Percentiles rank a stretch among this genome's conserved stretches.
These are phyloP conservation scores for Suillus tomentosus DNA, from an alignment of 768 basidiomycete genomes.

Conservation along the genomic window DNA sequence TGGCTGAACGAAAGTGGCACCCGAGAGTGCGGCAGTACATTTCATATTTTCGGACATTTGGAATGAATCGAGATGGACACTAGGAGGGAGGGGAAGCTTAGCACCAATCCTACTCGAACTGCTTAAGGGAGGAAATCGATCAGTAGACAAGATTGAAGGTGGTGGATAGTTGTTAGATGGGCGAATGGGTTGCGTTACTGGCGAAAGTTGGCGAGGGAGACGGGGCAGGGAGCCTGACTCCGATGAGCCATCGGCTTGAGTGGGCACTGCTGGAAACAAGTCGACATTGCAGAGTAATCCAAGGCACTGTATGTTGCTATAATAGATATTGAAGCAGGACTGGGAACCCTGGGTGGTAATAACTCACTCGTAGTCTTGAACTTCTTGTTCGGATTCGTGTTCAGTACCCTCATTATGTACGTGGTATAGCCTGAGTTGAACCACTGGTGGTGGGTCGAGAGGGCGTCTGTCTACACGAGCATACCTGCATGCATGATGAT, in stretches of 20 bases:
- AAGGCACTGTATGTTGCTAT: slow-evolving; percentile 59
- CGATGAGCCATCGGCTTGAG: slow-evolving; percentile 16
- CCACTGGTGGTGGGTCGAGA: slow-evolving; percentile 66
- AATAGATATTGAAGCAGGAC: slow-evolving; percentile 6
- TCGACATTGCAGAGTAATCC: slow-evolving; percentile 80
- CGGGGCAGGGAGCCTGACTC: slow-evolving; percentile 15
- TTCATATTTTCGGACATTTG: slow-evolving; percentile 47
- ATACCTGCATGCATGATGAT: slow-evolving; percentile 40
- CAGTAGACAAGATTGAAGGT: slow-evolving; percentile 10
- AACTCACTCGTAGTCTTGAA: slow-evolving; percentile 51
- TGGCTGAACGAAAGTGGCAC: slow-evolving; percentile 63
- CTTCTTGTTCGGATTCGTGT: slow-evolving; percentile 47
- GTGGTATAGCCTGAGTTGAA: slow-evolving; percentile 53
- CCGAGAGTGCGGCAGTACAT: slow-evolving; percentile 55
- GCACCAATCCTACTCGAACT: slow-evolving; percentile 18
- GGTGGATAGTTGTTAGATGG: neutral
- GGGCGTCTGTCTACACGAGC: slow-evolving; percentile 65
- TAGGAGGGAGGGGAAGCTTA: slow-evolving; percentile 34
- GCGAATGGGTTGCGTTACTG: neutral
- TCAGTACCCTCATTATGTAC: slow-evolving; percentile 43
- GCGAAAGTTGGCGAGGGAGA: neutral
- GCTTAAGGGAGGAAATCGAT: slow-evolving; percentile 26
- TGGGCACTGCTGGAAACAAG: slow-evolving; percentile 64
- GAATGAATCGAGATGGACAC: slow-evolving; percentile 41
- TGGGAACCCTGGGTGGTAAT: neutral